Evolutionary conservation across 768 basidiomycete genomes (phyloP), one percentile per base, ranked within the genome.

Genomic region (Xerocomellus chrysenteron): DNA sequence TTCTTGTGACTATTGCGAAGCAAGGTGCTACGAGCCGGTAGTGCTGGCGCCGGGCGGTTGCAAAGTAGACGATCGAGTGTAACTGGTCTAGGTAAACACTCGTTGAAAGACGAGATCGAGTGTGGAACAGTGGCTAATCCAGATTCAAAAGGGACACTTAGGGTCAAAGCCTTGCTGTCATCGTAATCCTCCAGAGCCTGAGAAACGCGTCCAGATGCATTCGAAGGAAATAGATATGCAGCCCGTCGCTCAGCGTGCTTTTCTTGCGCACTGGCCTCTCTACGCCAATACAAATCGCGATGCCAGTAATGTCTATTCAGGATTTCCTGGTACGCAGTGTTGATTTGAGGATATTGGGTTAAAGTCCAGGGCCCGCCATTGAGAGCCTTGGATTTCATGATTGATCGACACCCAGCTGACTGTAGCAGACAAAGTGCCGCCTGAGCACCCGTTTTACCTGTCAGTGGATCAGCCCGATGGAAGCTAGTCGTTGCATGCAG

Each of bases 331-430:
- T 28, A 14, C 28, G 32, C 42, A 3, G 0, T 7, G 1, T 16
- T 13, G 5, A 55, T 13, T 33, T 49, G 47, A 40, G 52, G 52
- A 37, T 33, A 9, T 4, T 47, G 57, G n/a, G n/a, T 24, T 40
- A 9, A 47, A 21, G 13, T 35, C 32, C 19, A 10, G 2, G 2
- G 2, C 2, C 0, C 1, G 19, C 11, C 2, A 12, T 12, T 19
- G 19, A 41, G 28, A 9, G 9, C 9, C 48, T 59, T 59, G 13
- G 76, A 63, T 32, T 54, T 59, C 66, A 75, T 71, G 51, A 79
- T 78, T 2, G 80, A 78, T 36, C 62, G 66, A 35, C 65, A 73
- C 42, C 44, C 44, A n/a, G 26, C 16, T 10, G 19, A 11, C 44
- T 11, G 19, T 45, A 17, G 2, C 16, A 45, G 28, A 26, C 11